Conservation (phyloP, 78 protist genomes). For the Ministeria vibrans region DNA sequence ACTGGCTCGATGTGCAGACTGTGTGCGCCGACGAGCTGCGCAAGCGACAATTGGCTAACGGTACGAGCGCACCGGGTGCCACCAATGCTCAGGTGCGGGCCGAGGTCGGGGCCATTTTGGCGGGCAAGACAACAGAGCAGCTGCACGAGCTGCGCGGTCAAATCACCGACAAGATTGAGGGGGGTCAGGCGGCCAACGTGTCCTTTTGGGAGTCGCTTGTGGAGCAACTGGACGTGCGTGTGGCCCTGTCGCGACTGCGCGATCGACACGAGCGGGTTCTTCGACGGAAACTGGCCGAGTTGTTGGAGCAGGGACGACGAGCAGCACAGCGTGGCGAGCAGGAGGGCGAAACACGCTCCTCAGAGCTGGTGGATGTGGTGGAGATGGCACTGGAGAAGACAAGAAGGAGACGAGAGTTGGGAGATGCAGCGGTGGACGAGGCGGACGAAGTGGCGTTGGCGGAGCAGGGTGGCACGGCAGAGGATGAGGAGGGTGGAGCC, state of each 20-base stretch:
- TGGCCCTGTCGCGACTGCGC: slow-evolving; percentile 14
- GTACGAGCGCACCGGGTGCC: background rate
- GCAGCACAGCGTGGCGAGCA: background rate
- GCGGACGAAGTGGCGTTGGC: background rate
- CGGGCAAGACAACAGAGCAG: slow-evolving; percentile 47
- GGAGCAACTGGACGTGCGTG: slow-evolving; percentile 18
- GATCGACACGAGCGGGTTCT: slow-evolving; percentile 13
- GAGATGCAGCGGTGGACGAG: background rate
- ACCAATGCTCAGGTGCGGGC: background rate
- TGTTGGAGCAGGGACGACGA: background rate
- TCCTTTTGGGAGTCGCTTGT: slow-evolving; percentile 78
- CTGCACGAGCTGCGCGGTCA: slow-evolving; percentile 35
- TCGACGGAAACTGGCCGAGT: background rate
- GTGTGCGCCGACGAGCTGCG: slow-evolving; percentile 23
- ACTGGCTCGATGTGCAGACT: slow-evolving; percentile 26
- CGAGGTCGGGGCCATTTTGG: slow-evolving; percentile 14
- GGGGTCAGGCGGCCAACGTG: slow-evolving; percentile 43
- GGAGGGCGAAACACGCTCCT: background rate
- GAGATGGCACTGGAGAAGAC: background rate
- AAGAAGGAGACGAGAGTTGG: background rate
- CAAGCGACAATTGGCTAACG: background rate
- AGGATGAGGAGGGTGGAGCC: background rate
- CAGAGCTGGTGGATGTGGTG: background rate
- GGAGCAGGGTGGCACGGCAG: background rate
- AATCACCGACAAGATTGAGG: slow-evolving; percentile 10